Evolutionary conservation across 495 filamentous ascomycete species (phyloP).

Genomic region (Podospora bellae-mahoneyi): DNA sequence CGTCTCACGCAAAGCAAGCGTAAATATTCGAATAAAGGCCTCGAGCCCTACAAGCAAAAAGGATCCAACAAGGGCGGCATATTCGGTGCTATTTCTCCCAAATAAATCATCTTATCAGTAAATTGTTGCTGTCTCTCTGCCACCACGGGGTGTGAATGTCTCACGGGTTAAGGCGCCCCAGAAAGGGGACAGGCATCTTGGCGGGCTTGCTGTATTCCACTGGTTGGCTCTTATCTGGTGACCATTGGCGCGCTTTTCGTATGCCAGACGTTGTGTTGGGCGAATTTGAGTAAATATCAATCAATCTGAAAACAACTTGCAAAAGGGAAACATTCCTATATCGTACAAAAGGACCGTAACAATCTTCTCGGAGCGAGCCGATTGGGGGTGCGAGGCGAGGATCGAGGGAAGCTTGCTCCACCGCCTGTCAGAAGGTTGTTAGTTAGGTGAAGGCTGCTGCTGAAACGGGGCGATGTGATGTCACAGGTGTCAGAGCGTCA

Average conservation of each 20-base stretch:
- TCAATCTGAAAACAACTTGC: background rate
- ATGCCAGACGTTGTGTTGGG: background rate
- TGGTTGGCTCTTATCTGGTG: slow-evolving; percentile 3
- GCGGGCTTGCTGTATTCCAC: slow-evolving; percentile 11
- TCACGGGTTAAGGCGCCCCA: slow-evolving; percentile 75
- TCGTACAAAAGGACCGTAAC: background rate
- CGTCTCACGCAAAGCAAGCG: slow-evolving; percentile 77
- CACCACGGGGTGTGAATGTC: slow-evolving; percentile 21
- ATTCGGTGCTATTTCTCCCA: slow-evolving; percentile 56
- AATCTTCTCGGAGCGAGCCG: background rate
- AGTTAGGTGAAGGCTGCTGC: background rate
- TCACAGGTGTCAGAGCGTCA: slow-evolving; percentile 20
- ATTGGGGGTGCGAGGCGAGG: background rate
- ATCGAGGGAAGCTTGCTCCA: slow-evolving; percentile 1
- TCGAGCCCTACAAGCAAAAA: slow-evolving; percentile 79
- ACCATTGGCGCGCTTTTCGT: slow-evolving; percentile 16
- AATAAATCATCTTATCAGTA: background rate
- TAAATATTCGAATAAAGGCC: slow-evolving; percentile 78
- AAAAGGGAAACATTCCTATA: background rate
- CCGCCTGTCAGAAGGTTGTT: background rate
- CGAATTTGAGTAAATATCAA: background rate
- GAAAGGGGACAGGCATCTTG: slow-evolving; percentile 76
- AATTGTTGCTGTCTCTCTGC: background rate
- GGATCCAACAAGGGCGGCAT: slow-evolving; percentile 77
- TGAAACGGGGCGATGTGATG: slow-evolving; percentile 20